Evolutionary conservation across 169 alveolate genomes (phyloP).

Genomic region (Besnoitia besnoiti): DNA sequence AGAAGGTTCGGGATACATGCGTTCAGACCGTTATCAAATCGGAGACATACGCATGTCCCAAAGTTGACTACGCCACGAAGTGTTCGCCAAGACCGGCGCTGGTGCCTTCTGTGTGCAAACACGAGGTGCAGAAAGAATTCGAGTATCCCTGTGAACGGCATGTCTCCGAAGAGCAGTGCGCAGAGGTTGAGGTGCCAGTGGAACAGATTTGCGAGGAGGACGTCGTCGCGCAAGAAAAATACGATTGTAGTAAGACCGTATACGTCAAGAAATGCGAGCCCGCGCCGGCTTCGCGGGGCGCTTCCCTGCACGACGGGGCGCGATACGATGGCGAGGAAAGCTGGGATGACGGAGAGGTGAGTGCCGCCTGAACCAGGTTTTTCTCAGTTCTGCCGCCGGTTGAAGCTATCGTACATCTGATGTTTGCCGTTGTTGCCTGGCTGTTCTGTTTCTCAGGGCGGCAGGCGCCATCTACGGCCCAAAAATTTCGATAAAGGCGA

Average conservation of each 20-base stretch:
- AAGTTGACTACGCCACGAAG: slow-evolving; percentile 26
- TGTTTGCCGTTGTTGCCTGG: no score
- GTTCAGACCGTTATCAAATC: slow-evolving; percentile 18
- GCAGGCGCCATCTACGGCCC: not conserved
- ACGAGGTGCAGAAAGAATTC: slow-evolving; percentile 21
- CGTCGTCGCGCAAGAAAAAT: slow-evolving; percentile 13
- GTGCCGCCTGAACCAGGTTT: not conserved
- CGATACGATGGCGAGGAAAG: not conserved
- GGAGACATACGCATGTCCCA: slow-evolving; percentile 33
- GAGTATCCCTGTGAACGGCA: slow-evolving; percentile 9
- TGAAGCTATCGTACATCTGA: no score
- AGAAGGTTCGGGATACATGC: not conserved
- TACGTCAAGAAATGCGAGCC: slow-evolving; percentile 39
- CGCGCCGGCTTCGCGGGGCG: not conserved
- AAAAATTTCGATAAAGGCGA: not conserved
- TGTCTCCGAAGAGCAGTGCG: slow-evolving; percentile 29
- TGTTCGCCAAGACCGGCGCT: not conserved
- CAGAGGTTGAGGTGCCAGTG: not conserved
- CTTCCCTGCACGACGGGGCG: not conserved
- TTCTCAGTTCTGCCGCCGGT: no score
- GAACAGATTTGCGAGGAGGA: slow-evolving; percentile 34
- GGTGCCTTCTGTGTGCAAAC: slow-evolving; percentile 20
- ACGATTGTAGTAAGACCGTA: slow-evolving; percentile 29
- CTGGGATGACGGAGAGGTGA: not conserved
- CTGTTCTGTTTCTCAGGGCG: not conserved